These are phyloP conservation scores for Calocybe indica DNA, from an alignment of 768 basidiomycete genomes.

Conservation along the genomic window DNA sequence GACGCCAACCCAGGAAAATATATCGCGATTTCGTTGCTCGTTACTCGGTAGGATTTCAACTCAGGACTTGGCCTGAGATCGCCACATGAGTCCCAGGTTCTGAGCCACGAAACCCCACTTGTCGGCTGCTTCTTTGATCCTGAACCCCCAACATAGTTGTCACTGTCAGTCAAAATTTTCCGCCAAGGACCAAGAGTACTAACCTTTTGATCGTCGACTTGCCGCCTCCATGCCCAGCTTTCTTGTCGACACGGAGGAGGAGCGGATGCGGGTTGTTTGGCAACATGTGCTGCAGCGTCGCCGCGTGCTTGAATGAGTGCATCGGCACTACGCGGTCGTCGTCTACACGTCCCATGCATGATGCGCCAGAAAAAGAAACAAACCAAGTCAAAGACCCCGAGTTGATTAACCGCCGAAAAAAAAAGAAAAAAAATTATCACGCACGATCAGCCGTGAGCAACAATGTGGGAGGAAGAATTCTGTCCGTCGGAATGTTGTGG, in stretches of 20 bases:
- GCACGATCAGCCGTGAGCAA: conserved; percentile 80
- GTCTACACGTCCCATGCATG: conserved; percentile 31
- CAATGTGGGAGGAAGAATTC: conserved; percentile 60
- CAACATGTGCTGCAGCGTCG: conserved; percentile 63
- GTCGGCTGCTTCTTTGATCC: conserved; percentile 72
- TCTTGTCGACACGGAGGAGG: conserved; percentile 72
- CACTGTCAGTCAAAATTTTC: conserved; percentile 1
- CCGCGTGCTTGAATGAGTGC: conserved; percentile 81
- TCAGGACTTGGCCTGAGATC: background rate
- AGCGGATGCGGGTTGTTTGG: conserved; percentile 68
- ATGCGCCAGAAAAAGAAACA: background rate
- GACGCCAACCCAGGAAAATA: conserved; percentile 3
- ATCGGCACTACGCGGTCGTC: conserved; percentile 85
- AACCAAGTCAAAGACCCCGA: too few species aligned
- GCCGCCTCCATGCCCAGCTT: conserved; percentile 77
- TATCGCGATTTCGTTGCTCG: conserved; percentile 11
- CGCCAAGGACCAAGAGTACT: background rate
- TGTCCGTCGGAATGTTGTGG: conserved; percentile 66
- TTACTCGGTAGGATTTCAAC: background rate
- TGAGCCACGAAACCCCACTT: conserved; percentile 75
- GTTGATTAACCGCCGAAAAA: background rate
- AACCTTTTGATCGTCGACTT: conserved; percentile 71
- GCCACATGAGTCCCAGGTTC: conserved; percentile 47
- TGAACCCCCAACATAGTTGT: conserved; percentile 18
- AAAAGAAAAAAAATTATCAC: conserved; percentile 17